Percentiles rank a stretch among this genome's conserved stretches.
These are phyloP conservation scores for Novymonas esmeraldas DNA, from an alignment of 208 protist species.

Conservation along the genomic window DNA sequence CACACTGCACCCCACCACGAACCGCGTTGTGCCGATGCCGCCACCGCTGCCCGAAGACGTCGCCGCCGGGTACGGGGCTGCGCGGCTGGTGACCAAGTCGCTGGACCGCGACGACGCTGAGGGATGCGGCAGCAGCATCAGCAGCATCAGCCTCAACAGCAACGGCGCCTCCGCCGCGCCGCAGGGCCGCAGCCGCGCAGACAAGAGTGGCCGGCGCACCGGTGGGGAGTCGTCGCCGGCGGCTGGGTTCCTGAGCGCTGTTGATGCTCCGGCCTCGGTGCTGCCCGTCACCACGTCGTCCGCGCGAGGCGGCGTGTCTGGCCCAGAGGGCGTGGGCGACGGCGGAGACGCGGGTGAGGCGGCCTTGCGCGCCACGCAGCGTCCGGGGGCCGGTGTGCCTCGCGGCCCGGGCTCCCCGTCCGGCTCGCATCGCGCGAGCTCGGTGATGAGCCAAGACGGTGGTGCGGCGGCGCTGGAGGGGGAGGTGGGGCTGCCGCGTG, in stretches of 20 bases:
- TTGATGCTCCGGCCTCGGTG: too few species aligned
- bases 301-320: too few species aligned
- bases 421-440: not conserved
- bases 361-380: not conserved
- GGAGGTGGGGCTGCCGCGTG: too few species aligned
- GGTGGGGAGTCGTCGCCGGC: too few species aligned
- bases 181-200: too few species aligned
- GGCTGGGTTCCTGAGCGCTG: too few species aligned
- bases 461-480: not conserved
- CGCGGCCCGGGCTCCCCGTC: not conserved
- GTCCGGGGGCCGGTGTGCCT: not conserved
- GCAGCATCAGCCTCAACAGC: too few species aligned
- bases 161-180: too few species aligned
- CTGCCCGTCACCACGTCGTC: too few species aligned
- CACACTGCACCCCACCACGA: slow-evolving; percentile 12
- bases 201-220: too few species aligned
- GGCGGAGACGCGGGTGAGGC: not conserved
- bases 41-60: slow-evolving; percentile 16
- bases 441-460: not conserved
- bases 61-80: slow-evolving; percentile 14
- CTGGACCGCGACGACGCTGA: not conserved
- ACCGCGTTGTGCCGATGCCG: slow-evolving; percentile 12
- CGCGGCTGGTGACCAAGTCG: slow-evolving; percentile 8
- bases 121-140: not conserved
- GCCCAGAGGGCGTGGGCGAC: too few species aligned